phyloP scores from a whole-genome alignment of 306 rosid genomes.

The Abrus precatorius region DNA sequence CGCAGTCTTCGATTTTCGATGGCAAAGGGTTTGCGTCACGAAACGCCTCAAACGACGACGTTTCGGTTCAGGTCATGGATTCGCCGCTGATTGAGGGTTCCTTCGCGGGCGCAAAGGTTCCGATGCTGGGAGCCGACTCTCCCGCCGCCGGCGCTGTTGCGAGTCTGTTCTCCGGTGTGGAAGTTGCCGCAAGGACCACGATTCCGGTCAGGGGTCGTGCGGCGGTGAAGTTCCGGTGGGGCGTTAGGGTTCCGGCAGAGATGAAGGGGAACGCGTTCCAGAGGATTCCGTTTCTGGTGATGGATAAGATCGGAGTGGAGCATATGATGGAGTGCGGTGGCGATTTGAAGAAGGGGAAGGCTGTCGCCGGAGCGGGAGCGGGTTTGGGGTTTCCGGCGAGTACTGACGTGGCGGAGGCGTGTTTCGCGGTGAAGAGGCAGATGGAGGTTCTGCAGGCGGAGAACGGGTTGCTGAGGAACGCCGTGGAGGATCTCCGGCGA shows the following conservation, averaged over 20 bases:
- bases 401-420: slow-evolving; percentile 70
- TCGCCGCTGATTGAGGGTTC: slow-evolving; percentile 53
- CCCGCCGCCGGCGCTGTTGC: slow-evolving; percentile 49
- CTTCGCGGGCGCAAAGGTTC: slow-evolving; percentile 49
- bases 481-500: slow-evolving; percentile 83
- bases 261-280: slow-evolving; percentile 53
- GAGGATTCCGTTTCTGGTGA: slow-evolving; percentile 78
- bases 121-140: slow-evolving; percentile 40
- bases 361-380: not conserved
- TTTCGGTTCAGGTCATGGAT: slow-evolving; percentile 49
- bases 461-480: slow-evolving; percentile 73
- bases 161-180: slow-evolving; percentile 66
- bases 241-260: slow-evolving; percentile 80
- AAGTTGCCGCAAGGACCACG: slow-evolving; percentile 75
- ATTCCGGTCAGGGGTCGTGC: slow-evolving; percentile 67
- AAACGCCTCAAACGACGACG: slow-evolving; percentile 46
- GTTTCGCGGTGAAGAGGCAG: slow-evolving; percentile 68
- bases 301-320: slow-evolving; percentile 93
- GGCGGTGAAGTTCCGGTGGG: slow-evolving; percentile 82
- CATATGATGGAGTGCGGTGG: slow-evolving; percentile 66
- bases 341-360: slow-evolving; percentile 51
- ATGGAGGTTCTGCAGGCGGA: slow-evolving; percentile 72
- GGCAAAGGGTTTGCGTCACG: slow-evolving; percentile 8
- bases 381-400: slow-evolving; percentile 39
- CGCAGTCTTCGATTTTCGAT: slow-evolving; percentile 73